phyloP scores from a whole-genome alignment of 495 filamentous ascomycete species.

The Penicillium parvum region DNA sequence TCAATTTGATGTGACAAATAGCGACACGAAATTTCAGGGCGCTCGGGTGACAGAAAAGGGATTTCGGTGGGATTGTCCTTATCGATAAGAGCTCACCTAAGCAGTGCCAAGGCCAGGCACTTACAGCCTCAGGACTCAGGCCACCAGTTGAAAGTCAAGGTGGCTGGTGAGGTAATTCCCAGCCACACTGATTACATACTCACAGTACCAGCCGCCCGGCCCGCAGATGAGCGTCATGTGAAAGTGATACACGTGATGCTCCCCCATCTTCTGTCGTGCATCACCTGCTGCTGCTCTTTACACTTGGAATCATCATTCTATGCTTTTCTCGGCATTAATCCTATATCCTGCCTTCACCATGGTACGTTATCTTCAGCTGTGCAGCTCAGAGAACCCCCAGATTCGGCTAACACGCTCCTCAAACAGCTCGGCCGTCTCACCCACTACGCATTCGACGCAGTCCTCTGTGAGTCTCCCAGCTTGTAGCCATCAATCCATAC shows the following conservation, averaged over 20 bases:
- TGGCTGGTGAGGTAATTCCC: not conserved
- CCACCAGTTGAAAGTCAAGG: too few species aligned
- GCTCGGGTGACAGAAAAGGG: constrained; percentile 15
- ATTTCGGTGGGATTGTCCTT: constrained; percentile 23
- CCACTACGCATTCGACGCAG: constrained; percentile 96
- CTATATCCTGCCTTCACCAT: constrained; percentile 11
- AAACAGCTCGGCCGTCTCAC: constrained; percentile 82
- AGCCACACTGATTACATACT: constrained; percentile 18
- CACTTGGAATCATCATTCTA: not conserved
- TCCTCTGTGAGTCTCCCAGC: constrained; percentile 61
- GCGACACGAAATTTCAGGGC: constrained; percentile 22
- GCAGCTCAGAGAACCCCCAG: not conserved
- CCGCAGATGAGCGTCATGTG: constrained; percentile 33
- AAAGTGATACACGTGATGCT: constrained; percentile 22
- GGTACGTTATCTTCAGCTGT: constrained; percentile 13
- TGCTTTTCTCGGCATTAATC: constrained; percentile 4
- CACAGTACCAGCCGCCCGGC: constrained; percentile 16
- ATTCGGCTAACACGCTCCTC: not conserved
- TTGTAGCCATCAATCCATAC: not conserved
- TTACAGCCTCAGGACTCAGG: too few species aligned
- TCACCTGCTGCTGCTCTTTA: constrained; percentile 7
- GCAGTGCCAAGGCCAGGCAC: too few species aligned
- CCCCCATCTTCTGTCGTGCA: constrained; percentile 15
- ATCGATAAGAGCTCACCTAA: constrained; percentile 17
- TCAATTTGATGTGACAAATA: constrained; percentile 29